Conservation (phyloP, 2,329 filamentous ascomycete genomes). For the Colletotrichum cordylinicola region DNA sequence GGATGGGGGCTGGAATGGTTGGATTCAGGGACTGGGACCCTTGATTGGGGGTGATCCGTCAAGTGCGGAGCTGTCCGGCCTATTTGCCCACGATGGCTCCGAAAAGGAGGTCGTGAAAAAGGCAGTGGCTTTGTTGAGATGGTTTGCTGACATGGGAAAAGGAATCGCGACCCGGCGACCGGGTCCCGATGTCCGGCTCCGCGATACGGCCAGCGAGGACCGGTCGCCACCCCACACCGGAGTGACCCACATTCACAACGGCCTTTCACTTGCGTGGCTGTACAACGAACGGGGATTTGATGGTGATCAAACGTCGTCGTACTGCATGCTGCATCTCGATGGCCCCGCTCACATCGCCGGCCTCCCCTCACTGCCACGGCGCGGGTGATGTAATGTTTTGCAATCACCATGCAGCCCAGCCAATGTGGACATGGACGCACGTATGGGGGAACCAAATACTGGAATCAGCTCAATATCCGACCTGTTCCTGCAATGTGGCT, state of each 20-base stretch:
- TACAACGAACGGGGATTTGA: background rate
- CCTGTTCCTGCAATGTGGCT: background rate
- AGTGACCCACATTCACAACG: background rate
- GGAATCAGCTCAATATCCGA: background rate
- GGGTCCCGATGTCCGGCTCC: background rate
- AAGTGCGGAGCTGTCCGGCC: background rate
- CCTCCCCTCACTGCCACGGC: background rate
- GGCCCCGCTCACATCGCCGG: background rate
- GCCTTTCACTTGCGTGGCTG: background rate
- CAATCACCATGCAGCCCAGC: background rate
- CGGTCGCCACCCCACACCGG: rapidly evolving
- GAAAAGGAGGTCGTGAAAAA: background rate
- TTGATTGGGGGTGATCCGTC: background rate
- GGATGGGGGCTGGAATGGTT: background rate
- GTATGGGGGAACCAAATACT: background rate
- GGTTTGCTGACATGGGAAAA: background rate
- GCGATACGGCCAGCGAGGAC: background rate
- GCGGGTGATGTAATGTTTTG: background rate
- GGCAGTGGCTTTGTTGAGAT: background rate
- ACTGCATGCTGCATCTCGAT: background rate
- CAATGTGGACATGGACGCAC: background rate
- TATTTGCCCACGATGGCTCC: background rate
- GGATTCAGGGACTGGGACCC: background rate
- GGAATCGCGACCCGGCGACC: background rate
- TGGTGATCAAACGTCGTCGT: background rate